A percentile compares a stretch with the other conserved stretches of the same genome.
These are phyloP conservation scores for Oehlia diaphana DNA, from an alignment of 192 early-diverging fungal genomes.

Conservation along the genomic window DNA sequence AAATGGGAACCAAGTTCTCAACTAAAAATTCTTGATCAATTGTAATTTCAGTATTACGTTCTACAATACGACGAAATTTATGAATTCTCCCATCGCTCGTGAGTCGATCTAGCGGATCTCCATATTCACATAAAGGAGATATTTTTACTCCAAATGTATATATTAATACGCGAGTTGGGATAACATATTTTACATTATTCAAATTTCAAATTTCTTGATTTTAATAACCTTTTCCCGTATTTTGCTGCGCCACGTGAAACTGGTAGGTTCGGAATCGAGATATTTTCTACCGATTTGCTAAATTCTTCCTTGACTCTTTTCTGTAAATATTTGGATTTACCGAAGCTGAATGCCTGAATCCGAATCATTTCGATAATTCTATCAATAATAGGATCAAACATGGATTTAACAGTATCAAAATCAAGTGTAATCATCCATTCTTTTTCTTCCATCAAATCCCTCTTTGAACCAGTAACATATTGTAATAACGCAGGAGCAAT, in stretches of 20 bases:
- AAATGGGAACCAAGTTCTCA: no score
- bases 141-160: no score
- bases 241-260: constrained; percentile 54
- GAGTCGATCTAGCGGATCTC: no score
- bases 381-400: constrained; percentile 58
- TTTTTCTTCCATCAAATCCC: constrained; percentile 38
- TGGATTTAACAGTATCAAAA: constrained; percentile 45
- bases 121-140: no score
- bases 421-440: constrained; percentile 40
- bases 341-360: constrained; percentile 56
- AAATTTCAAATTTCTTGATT: no score
- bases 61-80: no score
- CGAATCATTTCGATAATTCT: constrained; percentile 54
- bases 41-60: no score
- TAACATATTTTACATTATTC: no score
- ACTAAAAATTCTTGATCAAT: no score
- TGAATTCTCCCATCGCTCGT: no score
- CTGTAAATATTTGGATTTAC: constrained; percentile 50
- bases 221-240: constrained; percentile 32
- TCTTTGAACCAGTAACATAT: neutral
- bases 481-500: neutral
- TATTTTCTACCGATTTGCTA: constrained; percentile 36
- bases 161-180: no score
- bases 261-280: constrained; percentile 48
- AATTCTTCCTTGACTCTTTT: constrained; percentile 50